A percentile compares a stretch with the other conserved stretches of the same genome.
Evolutionary conservation across 2,329 filamentous ascomycete genomes (phyloP).

Genomic region (Neobulgaria alba): DNA sequence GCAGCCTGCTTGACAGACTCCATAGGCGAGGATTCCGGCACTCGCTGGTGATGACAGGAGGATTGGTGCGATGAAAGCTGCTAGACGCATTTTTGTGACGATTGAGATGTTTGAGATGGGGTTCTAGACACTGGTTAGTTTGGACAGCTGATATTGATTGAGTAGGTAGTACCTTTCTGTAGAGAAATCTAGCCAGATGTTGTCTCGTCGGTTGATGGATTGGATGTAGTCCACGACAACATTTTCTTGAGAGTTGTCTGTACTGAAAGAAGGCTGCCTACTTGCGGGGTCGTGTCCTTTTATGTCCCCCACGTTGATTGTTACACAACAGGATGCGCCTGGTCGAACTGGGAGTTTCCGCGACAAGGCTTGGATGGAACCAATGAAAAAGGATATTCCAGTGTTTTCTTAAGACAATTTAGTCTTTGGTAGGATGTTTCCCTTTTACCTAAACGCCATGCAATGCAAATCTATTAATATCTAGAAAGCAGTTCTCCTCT

Average conservation of each 20-base stretch:
- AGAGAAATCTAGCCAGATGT: no score
- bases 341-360: not conserved
- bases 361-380: not conserved
- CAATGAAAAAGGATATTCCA: not conserved
- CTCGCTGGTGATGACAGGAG: constrained; percentile 2
- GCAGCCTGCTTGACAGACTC: constrained; percentile 40
- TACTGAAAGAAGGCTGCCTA: no score
- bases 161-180: no score
- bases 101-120: no score
- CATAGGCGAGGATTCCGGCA: constrained; percentile 34
- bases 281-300: no score
- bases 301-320: no score
- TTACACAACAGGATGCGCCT: no score
- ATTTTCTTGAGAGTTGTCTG: no score
- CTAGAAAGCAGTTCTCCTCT: constrained; percentile 71
- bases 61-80: constrained; percentile 2
- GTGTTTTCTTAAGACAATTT: not conserved
- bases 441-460: constrained; percentile 21
- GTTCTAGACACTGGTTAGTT: not conserved
- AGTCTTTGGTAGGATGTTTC: constrained; percentile 13
- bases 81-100: constrained; percentile 6
- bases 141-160: no score
- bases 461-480: constrained; percentile 15
- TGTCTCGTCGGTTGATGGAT: no score
- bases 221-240: no score